Percentiles rank a stretch among this genome's conserved stretches.
Conservation (phyloP, 176 grass and related monocot genomes). For the Oryza nivara region DNA sequence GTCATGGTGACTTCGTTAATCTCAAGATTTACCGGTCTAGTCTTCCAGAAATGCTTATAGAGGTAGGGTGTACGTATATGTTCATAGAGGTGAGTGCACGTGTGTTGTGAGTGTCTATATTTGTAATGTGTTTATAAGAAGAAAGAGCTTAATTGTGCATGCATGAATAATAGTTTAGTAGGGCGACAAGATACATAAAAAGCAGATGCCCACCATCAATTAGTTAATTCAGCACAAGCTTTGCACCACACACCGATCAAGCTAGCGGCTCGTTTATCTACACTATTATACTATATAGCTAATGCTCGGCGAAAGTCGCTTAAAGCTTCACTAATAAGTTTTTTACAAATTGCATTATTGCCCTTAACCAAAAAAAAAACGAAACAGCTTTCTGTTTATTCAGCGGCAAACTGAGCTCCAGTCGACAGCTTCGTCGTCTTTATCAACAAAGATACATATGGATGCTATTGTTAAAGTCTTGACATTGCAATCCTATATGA, state of each 20-base stretch:
- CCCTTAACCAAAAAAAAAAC: neutral
- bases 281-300: neutral
- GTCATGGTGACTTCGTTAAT: no score
- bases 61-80: no score
- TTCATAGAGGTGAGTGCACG: no score
- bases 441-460: neutral
- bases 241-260: neutral
- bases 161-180: neutral
- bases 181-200: conserved; percentile 25
- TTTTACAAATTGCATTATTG: neutral
- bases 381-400: neutral
- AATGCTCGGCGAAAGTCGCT: neutral
- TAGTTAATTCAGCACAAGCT: neutral
- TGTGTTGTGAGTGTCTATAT: accelerated
- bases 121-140: no score
- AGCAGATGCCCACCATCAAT: conserved; percentile 1
- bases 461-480: no score
- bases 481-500: neutral
- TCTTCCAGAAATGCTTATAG: no score
- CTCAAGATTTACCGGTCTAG: no score
- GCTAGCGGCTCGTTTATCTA: neutral
- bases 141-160: neutral
- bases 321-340: neutral
- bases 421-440: neutral
- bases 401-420: neutral